Base-by-base conservation (phyloP, 2,329 filamentous ascomycete species). In the Pseudogymnoascus pannorum region DNA sequence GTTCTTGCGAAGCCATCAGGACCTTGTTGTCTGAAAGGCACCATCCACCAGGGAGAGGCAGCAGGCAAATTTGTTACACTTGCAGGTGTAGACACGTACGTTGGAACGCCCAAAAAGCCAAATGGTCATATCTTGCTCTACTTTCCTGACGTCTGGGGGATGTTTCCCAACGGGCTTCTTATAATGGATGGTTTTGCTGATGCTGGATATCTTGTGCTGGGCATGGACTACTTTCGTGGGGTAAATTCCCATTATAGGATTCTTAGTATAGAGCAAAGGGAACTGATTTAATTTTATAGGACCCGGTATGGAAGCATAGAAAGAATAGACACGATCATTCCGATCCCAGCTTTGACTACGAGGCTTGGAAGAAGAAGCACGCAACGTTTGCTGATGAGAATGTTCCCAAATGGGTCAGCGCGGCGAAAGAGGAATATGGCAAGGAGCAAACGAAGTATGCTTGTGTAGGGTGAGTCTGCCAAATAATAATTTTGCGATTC, bases 351-450 rank as follows among this genome's bases (percentile, higher is more conserved):
- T 81, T 82, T 61, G 78, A 81, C 67, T 76, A 74, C 20, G 75
- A 75, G 31, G 78, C 76, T 5, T 81, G 79, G 79, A 77, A 76
- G 61, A 60, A 63, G 29, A 80, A 80, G 68, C 76, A 81, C 62
- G 71, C 67, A 12, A 65, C 67, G 3, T 79, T 77, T 64, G 78
- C 79, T 0, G 67, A 71, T 3, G 74, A 73, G 36, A 72, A 72
- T n/a, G 75, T 79, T 0, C 77, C 78, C 0, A 69, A 69, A 60
- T 81, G 79, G 79, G 71, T 72, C 1, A 69, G 71, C 5, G 74
- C 72, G 1, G 75, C 77, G 33, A 73, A 71, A 33, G 59, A 64
- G 24, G 63, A 69, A 44, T 78, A 75, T 61, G 75, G 73, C 16
- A 69, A 68, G 14, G 44, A 66, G 7, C 63, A 58, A 8, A 72